These are phyloP conservation scores for Xerocomus nothofagi DNA, from an alignment of 1,284 basidiomycete genomes.

Conservation along the genomic window DNA sequence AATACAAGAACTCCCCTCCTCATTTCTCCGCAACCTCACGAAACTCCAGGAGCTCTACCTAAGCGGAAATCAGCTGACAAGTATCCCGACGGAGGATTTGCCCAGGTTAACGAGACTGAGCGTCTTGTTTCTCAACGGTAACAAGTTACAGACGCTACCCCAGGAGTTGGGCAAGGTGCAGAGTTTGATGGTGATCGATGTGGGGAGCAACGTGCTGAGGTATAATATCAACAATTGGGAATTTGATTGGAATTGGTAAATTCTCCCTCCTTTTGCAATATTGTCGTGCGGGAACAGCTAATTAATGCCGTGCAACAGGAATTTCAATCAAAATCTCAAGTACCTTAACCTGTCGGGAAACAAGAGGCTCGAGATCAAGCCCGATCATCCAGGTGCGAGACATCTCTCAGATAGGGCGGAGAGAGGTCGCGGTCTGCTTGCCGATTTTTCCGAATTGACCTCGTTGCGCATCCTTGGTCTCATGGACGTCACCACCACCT, in stretches of 20 bases:
- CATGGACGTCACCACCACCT: constrained; percentile 96
- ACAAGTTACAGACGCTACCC: constrained; percentile 90
- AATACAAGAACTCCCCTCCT: constrained; percentile 84
- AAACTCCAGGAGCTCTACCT: constrained; percentile 87
- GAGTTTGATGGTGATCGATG: constrained; percentile 84
- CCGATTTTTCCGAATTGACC: constrained; percentile 84
- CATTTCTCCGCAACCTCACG: constrained; percentile 71
- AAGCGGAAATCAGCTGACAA: constrained; percentile 91
- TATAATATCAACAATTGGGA: constrained; percentile 99
- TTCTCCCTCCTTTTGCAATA: constrained; percentile 5
- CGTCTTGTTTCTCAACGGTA: constrained; percentile 90
- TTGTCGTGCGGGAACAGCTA: background rate
- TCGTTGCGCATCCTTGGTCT: constrained; percentile 89
- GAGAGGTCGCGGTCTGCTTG: constrained; percentile 48
- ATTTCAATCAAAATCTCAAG: constrained; percentile 91
- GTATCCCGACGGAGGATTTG: constrained; percentile 87
- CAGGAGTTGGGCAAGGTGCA: constrained; percentile 86
- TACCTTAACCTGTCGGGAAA: constrained; percentile 91
- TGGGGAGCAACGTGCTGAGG: constrained; percentile 92
- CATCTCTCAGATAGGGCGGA: constrained; percentile 25
- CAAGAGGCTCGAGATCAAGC: constrained; percentile 86
- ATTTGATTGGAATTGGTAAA: constrained; percentile 99
- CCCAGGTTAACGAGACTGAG: constrained; percentile 66
- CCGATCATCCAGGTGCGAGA: constrained; percentile 38
- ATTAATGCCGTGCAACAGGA: constrained; percentile 55